These are phyloP conservation scores for Scheffersomyces illinoinensis DNA, from an alignment of 1,139 yeast genomes.

Conservation along the genomic window DNA sequence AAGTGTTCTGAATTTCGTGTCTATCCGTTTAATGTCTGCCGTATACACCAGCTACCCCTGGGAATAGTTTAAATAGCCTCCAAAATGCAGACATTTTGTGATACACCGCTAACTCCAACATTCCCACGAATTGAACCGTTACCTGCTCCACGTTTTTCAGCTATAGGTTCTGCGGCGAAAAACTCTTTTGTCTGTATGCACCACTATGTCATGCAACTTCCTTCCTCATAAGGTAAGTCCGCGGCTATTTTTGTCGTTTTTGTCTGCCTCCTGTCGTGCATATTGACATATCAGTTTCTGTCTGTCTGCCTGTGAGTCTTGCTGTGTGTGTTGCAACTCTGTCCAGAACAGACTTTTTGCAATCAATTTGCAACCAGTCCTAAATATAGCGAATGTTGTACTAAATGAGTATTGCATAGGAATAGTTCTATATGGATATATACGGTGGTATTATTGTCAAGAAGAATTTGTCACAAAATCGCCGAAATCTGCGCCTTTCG, in stretches of 20 bases:
- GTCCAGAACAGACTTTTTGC: background rate
- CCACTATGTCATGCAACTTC: background rate
- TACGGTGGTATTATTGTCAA: background rate
- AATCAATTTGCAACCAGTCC: background rate
- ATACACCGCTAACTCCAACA: background rate
- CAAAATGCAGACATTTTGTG: background rate
- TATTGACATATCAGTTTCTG: background rate
- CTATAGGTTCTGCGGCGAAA: background rate
- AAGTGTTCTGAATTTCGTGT: too few species aligned
- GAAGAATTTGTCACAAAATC: background rate
- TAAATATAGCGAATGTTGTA: too few species aligned
- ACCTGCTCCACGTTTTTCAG: background rate
- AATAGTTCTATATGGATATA: background rate
- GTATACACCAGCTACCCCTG: too few species aligned
- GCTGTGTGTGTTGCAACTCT: background rate
- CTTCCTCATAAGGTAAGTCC: background rate
- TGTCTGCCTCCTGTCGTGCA: background rate
- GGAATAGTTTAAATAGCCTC: too few species aligned
- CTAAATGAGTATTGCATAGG: background rate
- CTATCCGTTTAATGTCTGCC: too few species aligned
- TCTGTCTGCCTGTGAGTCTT: background rate
- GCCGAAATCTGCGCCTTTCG: background rate
- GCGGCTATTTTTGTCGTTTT: background rate
- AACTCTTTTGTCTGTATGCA: background rate
- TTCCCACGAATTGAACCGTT: background rate